A percentile compares a stretch with the other conserved stretches of the same genome.
phyloP scores from a whole-genome alignment of 805 yeast genomes.

The Metahyphopichia silvanorum region DNA sequence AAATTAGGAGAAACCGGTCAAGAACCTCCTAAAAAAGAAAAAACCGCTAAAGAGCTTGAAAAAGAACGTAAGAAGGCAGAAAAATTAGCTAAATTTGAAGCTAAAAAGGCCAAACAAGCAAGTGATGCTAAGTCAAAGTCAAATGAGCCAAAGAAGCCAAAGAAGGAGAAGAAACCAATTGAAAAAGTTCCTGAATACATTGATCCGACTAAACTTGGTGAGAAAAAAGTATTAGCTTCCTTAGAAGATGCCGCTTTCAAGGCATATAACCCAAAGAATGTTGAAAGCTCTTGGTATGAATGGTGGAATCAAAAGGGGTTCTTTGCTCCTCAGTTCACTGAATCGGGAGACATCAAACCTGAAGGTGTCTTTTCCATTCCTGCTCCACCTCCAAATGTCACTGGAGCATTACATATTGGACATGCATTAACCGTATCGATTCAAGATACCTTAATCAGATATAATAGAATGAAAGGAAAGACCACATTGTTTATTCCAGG shows the following conservation, averaged over 20 bases:
- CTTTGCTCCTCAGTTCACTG: constrained; percentile 81
- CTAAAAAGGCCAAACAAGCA: constrained; percentile 67
- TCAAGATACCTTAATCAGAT: constrained; percentile 91
- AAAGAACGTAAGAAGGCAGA: constrained; percentile 88
- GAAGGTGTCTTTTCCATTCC: constrained; percentile 89
- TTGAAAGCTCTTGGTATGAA: constrained; percentile 94
- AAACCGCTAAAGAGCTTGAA: constrained; percentile 78
- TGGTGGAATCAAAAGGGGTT: constrained; percentile 94
- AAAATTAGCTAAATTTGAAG: constrained; percentile 81
- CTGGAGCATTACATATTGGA: constrained; percentile 98
- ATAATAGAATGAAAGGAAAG: constrained; percentile 95
- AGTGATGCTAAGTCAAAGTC: constrained; percentile 41
- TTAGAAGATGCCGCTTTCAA: constrained; percentile 91
- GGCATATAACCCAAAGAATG: constrained; percentile 88
- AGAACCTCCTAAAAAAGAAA: constrained; percentile 36
- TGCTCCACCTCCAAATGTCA: constrained; percentile 99
- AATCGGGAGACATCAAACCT: constrained; percentile 71
- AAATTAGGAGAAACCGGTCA: constrained; percentile 8
- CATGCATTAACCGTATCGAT: constrained; percentile 95
- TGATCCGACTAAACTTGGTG: constrained; percentile 83
- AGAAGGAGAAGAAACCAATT: constrained; percentile 61
- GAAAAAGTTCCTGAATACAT: constrained; percentile 82
- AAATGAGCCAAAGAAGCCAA: constrained; percentile 56
- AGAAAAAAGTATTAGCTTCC: constrained; percentile 82
- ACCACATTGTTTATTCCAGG: constrained; percentile 93